Conservation (phyloP, 2,329 filamentous ascomycete genomes). For the Fusarium continuum region DNA sequence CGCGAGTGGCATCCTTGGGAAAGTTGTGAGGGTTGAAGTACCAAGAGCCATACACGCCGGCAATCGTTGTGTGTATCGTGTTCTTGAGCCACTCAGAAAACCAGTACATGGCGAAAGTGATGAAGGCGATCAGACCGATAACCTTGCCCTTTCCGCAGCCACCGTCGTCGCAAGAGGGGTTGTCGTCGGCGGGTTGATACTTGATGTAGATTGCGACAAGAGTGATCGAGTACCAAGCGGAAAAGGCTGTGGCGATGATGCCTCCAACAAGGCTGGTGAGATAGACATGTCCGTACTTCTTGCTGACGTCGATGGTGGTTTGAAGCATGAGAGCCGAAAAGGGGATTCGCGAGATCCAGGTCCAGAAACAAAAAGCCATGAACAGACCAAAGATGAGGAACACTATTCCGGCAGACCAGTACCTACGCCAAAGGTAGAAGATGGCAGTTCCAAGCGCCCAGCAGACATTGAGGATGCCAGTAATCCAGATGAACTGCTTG, state of each 20-base stretch:
- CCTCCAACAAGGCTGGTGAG: slow-evolving; percentile 86
- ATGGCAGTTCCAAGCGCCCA: slow-evolving; percentile 87
- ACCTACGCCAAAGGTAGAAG: slow-evolving; percentile 80
- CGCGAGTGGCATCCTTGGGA: slow-evolving; percentile 80
- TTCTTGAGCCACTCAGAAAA: slow-evolving; percentile 94
- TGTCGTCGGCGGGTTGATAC: slow-evolving; percentile 72
- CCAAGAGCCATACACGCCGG: slow-evolving; percentile 92
- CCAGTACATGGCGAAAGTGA: slow-evolving; percentile 95
- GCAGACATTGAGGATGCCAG: slow-evolving; percentile 86
- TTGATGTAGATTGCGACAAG: slow-evolving; percentile 87
- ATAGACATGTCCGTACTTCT: slow-evolving; percentile 85
- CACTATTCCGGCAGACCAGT: slow-evolving; percentile 87
- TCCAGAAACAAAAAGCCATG: slow-evolving; percentile 82
- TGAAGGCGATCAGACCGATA: slow-evolving; percentile 84
- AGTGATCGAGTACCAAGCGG: slow-evolving; percentile 86
- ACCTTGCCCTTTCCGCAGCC: slow-evolving; percentile 80
- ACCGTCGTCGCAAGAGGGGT: slow-evolving; percentile 64
- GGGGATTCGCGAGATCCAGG: slow-evolving; percentile 89
- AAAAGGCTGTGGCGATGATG: slow-evolving; percentile 76
- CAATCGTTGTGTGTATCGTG: slow-evolving; percentile 86
- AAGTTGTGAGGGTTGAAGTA: slow-evolving; percentile 81
- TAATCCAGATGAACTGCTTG: slow-evolving; percentile 92
- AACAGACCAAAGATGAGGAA: slow-evolving; percentile 82
- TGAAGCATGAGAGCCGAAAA: slow-evolving; percentile 92
- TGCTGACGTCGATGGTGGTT: slow-evolving; percentile 85